A percentile compares a stretch with the other conserved stretches of the same genome.
phyloP scores from a whole-genome alignment of 257 asterid genomes.

The Fraxinus americana region DNA sequence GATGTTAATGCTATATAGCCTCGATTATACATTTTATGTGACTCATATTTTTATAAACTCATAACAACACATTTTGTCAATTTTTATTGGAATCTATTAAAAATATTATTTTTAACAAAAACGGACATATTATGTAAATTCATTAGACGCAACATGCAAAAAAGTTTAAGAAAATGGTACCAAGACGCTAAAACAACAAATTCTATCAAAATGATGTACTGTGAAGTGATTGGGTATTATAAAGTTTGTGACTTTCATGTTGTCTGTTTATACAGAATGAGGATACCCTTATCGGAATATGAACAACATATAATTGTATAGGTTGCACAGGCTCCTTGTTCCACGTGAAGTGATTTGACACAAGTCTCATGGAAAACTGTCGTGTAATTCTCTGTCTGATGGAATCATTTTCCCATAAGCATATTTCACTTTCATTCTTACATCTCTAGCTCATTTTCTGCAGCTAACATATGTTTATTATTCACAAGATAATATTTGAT shows the following conservation, averaged over 20 bases:
- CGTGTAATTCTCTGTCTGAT: conserved; percentile 3
- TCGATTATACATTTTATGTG: too few relatives aligned
- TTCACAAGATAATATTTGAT: too few relatives aligned
- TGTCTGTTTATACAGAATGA: conserved; percentile 33
- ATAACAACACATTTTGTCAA: too few relatives aligned
- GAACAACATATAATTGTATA: neutral
- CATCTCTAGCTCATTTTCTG: neutral
- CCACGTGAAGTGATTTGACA: conserved; percentile 41
- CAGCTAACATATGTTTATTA: neutral
- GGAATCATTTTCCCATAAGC: conserved; percentile 29
- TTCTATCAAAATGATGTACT: neutral
- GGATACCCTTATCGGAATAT: conserved; percentile 31
- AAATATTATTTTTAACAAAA: too few relatives aligned
- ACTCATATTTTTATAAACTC: too few relatives aligned
- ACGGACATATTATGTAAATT: too few relatives aligned
- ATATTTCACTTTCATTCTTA: conserved; percentile 6
- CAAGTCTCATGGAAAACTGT: conserved; percentile 11
- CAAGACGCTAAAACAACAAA: neutral
- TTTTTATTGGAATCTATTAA: too few relatives aligned
- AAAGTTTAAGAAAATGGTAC: neutral
- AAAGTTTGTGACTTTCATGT: conserved; percentile 46
- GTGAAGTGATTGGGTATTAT: conserved; percentile 29
- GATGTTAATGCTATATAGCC: too few relatives aligned
- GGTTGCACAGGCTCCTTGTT: conserved; percentile 19
- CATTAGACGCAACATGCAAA: neutral